Evolutionary conservation across 2,329 filamentous ascomycete species (phyloP), one percentile per base, ranked within the genome.

Genomic region (Diaporthe longicolla): DNA sequence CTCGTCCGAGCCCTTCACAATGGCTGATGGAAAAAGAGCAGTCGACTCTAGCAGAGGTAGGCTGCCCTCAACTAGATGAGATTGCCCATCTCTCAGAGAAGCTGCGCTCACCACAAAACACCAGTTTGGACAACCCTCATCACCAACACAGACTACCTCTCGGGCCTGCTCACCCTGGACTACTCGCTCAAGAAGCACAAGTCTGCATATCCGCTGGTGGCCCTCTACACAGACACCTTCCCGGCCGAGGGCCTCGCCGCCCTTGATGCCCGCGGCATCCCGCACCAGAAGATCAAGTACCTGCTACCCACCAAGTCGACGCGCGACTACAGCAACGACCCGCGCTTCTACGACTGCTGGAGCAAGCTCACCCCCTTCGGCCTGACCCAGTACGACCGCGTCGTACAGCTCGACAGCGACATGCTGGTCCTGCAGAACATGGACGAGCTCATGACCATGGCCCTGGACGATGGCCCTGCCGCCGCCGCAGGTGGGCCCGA

Each of bases 261-360:
- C 45, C 90, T 98, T 70, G 87, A 90, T 29, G 87, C 87, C 9
- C 92, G 95, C 77, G 87, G 88, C 69, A 95, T 97, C 77, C 87
- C 91, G 37, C 89, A 89, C 74, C 91, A 93, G 82, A 89, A 87
- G 78, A 91, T 97, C 78, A 89, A 91, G 65, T 93, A 94, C 82
- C 88, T 98, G 52, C 86, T 93, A 15, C 94, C 95, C 1, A 88
- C 88, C 3, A 83, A 87, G 45, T 82, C 85, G 68, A 92, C 91
- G 75, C 85, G 84, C 76, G 92, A 94, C 84, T 97, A 91, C 85
- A 89, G 86, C 79, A 89, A 93, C 75, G 95, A 97, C 82, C 92
- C 93, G 66, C 92, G 95, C 78, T 97, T 97, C 87, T 93, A 94
- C 84, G 94, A 97, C 83, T 95, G 93, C 87, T 98, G 95, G 94